These are phyloP conservation scores for Yarrowia deformans DNA, from an alignment of 805 yeast genomes.

Conservation along the genomic window DNA sequence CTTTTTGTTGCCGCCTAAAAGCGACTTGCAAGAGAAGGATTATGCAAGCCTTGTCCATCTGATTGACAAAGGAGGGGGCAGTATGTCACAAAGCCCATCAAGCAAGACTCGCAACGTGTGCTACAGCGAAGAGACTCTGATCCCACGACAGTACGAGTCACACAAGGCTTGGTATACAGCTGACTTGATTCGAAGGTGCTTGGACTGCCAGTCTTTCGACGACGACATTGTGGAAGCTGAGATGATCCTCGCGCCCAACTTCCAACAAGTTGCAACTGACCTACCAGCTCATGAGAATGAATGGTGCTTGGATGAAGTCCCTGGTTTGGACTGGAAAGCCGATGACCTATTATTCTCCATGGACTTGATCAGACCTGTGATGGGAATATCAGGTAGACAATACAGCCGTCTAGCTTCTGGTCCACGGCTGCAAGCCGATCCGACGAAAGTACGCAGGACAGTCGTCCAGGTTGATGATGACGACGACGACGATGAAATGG, in stretches of 20 bases:
- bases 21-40: not conserved
- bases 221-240: not conserved
- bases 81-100: not conserved
- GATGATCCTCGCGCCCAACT: not conserved
- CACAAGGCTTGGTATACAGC: not conserved
- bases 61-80: not conserved
- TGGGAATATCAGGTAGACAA: not conserved
- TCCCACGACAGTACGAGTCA: not conserved
- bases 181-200: slow-evolving; percentile 5
- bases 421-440: not conserved
- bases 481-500: not conserved
- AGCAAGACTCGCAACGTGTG: not conserved
- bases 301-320: not conserved
- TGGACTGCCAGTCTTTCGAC: slow-evolving; percentile 4
- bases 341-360: not conserved
- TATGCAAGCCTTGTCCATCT: not conserved
- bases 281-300: not conserved
- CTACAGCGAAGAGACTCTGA: not conserved
- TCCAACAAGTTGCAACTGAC: not conserved
- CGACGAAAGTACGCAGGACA: not conserved
- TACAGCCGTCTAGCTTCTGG: not conserved
- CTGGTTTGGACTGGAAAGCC: not conserved
- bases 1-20: not conserved
- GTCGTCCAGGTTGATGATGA: not conserved
- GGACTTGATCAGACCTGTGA: not conserved